phyloP scores from a whole-genome alignment of 2,329 filamentous ascomycete genomes.

The Neonectria magnoliae region DNA sequence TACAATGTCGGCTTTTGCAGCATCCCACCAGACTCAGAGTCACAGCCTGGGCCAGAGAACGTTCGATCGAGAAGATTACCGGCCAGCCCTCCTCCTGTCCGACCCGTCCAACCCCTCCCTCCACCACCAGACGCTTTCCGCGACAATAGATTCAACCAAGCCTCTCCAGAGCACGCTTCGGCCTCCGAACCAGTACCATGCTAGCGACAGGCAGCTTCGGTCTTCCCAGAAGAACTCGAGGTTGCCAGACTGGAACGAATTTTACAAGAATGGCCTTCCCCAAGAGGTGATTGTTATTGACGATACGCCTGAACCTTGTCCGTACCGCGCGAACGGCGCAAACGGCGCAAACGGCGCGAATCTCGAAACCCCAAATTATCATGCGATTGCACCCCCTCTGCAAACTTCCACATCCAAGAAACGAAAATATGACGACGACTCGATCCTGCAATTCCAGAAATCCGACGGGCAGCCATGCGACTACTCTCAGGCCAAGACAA shows the following conservation, averaged over 20 bases:
- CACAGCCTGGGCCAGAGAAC: neutral
- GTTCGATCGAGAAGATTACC: slow-evolving; percentile 1
- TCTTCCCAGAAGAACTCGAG: neutral
- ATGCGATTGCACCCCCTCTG: neutral
- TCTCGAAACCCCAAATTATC: neutral
- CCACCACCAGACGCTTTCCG: neutral
- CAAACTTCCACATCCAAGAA: neutral
- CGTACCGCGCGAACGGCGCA: neutral
- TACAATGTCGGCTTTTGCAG: neutral
- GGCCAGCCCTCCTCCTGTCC: neutral
- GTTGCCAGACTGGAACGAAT: slow-evolving; percentile 77
- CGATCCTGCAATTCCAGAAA: neutral
- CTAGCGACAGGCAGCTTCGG: neutral
- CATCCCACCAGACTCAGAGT: neutral
- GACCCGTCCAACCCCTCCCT: slow-evolving; percentile 2
- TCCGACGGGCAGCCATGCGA: neutral
- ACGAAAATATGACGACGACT: neutral
- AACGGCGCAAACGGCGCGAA: neutral
- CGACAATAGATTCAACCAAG: neutral
- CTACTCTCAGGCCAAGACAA: neutral
- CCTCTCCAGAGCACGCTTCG: neutral
- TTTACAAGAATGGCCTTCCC: slow-evolving; percentile 84
- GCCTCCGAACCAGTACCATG: neutral
- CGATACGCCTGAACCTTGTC: slow-evolving; percentile 69
- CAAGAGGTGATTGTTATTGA: slow-evolving; percentile 88